These are phyloP conservation scores for Lignosus rhinocerotis DNA, from an alignment of 1,284 basidiomycete genomes.

Conservation along the genomic window DNA sequence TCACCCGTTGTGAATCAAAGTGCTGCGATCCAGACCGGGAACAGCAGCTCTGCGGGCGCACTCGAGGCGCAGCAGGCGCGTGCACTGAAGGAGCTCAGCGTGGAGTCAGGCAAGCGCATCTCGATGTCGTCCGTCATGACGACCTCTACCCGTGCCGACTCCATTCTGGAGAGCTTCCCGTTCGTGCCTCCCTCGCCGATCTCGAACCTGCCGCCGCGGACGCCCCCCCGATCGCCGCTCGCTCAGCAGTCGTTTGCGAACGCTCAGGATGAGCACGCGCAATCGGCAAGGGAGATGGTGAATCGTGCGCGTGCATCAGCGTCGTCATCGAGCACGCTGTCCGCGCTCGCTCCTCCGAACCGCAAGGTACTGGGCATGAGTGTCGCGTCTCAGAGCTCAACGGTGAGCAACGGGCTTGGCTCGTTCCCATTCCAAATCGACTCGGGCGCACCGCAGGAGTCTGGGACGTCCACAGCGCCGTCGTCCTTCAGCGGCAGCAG, in stretches of 20 bases:
- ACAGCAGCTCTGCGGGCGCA: slow-evolving; percentile 30
- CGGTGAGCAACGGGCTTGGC: slow-evolving; percentile 70
- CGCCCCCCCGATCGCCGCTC: slow-evolving; percentile 72
- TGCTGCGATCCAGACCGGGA: slow-evolving; percentile 30
- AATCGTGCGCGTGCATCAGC: slow-evolving; percentile 25
- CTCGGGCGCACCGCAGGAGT: slow-evolving; percentile 31
- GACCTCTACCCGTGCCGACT: slow-evolving; percentile 71
- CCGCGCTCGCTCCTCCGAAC: slow-evolving; percentile 35
- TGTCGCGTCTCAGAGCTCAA: slow-evolving; percentile 69
- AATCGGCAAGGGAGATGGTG: slow-evolving; percentile 32
- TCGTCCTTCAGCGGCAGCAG: slow-evolving; percentile 28
- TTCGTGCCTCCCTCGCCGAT: slow-evolving; percentile 85
- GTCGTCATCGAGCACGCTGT: slow-evolving; percentile 14
- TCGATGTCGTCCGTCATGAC: slow-evolving; percentile 65
- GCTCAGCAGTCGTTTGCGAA: slow-evolving; percentile 52
- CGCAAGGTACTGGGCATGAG: slow-evolving; percentile 65
- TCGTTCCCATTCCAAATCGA: slow-evolving; percentile 86
- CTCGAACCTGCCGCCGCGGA: slow-evolving; percentile 69
- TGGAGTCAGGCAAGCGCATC: slow-evolving; percentile 48
- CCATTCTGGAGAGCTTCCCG: slow-evolving; percentile 80
- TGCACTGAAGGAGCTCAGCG: slow-evolving; percentile 51
- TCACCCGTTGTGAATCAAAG: slow-evolving; percentile 37
- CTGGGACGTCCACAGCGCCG: slow-evolving; percentile 17
- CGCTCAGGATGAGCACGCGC: slow-evolving; percentile 16
- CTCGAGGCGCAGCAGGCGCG: slow-evolving; percentile 65